These are phyloP conservation scores for Lactarius trivialis DNA, from an alignment of 768 basidiomycete genomes.

Conservation along the genomic window DNA sequence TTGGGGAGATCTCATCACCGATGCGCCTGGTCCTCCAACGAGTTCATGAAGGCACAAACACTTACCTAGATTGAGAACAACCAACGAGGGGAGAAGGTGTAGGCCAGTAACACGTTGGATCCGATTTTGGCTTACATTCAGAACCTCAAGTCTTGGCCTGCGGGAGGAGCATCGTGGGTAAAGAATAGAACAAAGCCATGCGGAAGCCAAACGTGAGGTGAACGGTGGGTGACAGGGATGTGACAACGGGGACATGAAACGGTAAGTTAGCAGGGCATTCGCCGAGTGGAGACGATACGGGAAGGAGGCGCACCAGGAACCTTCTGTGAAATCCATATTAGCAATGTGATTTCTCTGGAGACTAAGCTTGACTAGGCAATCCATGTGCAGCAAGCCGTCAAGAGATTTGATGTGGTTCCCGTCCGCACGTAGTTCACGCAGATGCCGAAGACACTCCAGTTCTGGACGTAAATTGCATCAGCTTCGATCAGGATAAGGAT, in stretches of 20 bases:
- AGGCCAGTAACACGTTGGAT: slow-evolving; percentile 55
- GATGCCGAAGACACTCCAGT: slow-evolving; percentile 72
- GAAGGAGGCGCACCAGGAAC: slow-evolving; percentile 55
- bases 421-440: slow-evolving; percentile 88
- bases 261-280: slow-evolving; percentile 7
- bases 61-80: slow-evolving; percentile 81
- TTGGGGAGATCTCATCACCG: slow-evolving; percentile 16
- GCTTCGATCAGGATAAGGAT: slow-evolving; percentile 15
- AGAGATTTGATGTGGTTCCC: slow-evolving; percentile 69
- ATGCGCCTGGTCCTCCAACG: slow-evolving; percentile 1
- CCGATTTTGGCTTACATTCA: slow-evolving; percentile 76
- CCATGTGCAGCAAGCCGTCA: slow-evolving; percentile 73
- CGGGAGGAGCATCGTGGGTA: slow-evolving; percentile 8
- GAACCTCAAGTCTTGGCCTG: slow-evolving; percentile 59
- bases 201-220: slow-evolving; percentile 10
- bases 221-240: slow-evolving; percentile 13
- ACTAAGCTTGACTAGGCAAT: slow-evolving; percentile 78
- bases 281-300: slow-evolving; percentile 20
- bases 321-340: slow-evolving; percentile 51
- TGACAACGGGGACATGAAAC: slow-evolving; percentile 22
- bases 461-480: slow-evolving; percentile 42
- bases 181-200: slow-evolving; percentile 17
- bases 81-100: slow-evolving; percentile 52
- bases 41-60: slow-evolving; percentile 23
- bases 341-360: slow-evolving; percentile 67